A percentile compares a stretch with the other conserved stretches of the same genome.
phyloP scores from a whole-genome alignment of 371 early-diverging fungal species.

The Paraphysoderma sedebokerense region DNA sequence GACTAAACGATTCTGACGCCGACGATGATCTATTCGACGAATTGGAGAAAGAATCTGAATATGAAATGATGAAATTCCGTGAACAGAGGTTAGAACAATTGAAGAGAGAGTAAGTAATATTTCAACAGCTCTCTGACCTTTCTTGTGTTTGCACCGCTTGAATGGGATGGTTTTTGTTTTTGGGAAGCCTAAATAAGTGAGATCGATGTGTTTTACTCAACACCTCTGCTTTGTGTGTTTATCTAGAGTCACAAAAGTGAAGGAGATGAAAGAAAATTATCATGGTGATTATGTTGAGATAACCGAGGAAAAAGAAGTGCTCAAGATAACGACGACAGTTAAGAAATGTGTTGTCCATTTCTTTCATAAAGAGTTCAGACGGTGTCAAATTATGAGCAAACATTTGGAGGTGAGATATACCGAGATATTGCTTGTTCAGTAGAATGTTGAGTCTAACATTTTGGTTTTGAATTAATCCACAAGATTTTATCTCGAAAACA shows the following conservation, averaged over 20 bases:
- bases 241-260: slow-evolving; percentile 33
- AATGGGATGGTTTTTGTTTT: too few relatives aligned
- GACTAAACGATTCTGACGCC: slow-evolving; percentile 1
- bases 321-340: slow-evolving; percentile 60
- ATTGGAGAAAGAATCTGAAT: slow-evolving; percentile 33
- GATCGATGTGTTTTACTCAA: too few relatives aligned
- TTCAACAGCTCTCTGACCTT: background rate
- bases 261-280: slow-evolving; percentile 36
- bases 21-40: slow-evolving; percentile 39
- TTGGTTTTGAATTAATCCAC: background rate
- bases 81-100: slow-evolving; percentile 36
- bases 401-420: slow-evolving; percentile 46
- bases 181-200: too few relatives aligned
- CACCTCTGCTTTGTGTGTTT: background rate
- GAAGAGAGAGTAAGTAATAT: slow-evolving; percentile 23
- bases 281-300: slow-evolving; percentile 75
- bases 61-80: slow-evolving; percentile 27
- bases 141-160: background rate
- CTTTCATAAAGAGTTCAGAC: slow-evolving; percentile 74
- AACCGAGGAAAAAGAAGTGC: slow-evolving; percentile 64
- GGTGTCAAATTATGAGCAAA: slow-evolving; percentile 83
- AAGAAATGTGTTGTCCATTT: slow-evolving; percentile 72
- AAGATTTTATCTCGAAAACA: slow-evolving; percentile 54
- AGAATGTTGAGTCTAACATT: background rate
- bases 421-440: background rate